Conservation (phyloP, 1,139 yeast genomes). For the Taphrina flavorubra region DNA sequence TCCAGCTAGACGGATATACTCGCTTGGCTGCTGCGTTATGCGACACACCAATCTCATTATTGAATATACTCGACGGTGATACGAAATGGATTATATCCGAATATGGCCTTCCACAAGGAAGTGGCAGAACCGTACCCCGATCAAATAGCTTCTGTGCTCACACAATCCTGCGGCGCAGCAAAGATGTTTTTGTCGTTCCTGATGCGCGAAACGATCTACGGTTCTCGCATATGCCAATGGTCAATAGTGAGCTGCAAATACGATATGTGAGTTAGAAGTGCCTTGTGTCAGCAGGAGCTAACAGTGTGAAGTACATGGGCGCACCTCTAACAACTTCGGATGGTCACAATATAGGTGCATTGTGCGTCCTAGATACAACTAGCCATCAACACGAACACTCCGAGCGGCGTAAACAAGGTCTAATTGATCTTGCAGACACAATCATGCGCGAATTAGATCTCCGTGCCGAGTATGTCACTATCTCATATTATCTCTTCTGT, state of each 20-base stretch:
- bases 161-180: slow-evolving; percentile 11
- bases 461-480: slow-evolving; percentile 4
- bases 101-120: slow-evolving; percentile 16
- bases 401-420: slow-evolving; percentile 2
- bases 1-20: slow-evolving; percentile 25
- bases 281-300: background rate
- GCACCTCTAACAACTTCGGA: slow-evolving; percentile 15
- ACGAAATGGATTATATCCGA: slow-evolving; percentile 21
- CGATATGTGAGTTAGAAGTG: background rate
- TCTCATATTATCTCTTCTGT: background rate
- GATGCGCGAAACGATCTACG: slow-evolving; percentile 27
- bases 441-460: slow-evolving; percentile 27
- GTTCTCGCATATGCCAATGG: slow-evolving; percentile 18
- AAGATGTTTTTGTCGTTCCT: slow-evolving; percentile 13
- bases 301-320: slow-evolving; percentile 19
- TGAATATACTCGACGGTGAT: slow-evolving; percentile 16
- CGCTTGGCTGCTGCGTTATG: slow-evolving; percentile 34
- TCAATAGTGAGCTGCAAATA: slow-evolving; percentile 14
- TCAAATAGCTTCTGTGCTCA: slow-evolving; percentile 28
- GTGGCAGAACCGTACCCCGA: slow-evolving; percentile 15
- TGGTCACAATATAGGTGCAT: slow-evolving; percentile 23
- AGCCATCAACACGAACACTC: background rate
- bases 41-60: slow-evolving; percentile 22
- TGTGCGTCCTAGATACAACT: slow-evolving; percentile 31
- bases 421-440: slow-evolving; percentile 21